Evolutionary conservation across 148 eudicot species (phyloP), one percentile per base, ranked within the genome.

Genomic region (Cornus suecica): DNA sequence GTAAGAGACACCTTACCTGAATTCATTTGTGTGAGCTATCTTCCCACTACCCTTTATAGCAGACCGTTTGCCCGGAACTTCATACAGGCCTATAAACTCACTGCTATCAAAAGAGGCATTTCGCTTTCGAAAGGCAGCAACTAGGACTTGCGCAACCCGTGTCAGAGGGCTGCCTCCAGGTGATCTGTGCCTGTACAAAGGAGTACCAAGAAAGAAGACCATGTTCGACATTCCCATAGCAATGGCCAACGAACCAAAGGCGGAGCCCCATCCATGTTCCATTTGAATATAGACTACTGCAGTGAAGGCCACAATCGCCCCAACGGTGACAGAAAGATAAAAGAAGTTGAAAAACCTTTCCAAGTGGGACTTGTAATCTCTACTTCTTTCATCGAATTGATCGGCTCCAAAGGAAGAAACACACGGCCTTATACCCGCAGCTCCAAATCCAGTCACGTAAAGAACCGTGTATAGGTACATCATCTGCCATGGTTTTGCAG

Each of bases 121-220:
- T 69, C 97, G 84, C 79, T 93, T 93, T 20, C 86, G 84, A 71
- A 87, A 87, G 23, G 98, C 97, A 56, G 97, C 97, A 69, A 87
- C 88, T 13, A 93, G 71, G 78, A 93, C 98, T 79, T 91, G 98
- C 0, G 91, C 94, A 30, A 91, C 86, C 8, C 98, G 92, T 8
- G 98, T 93, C 48, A 93, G 84, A 58, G 98, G 97, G 75, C 97
- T 93, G 56, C 98, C 98, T 9, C 98, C 97, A 15, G 98, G 98
- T 87, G 88, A 70, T 75, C 94, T 88, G 68, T 93, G 97, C 62
- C 97, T 76, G 63, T 93, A 93, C 32, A 84, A 76, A 29, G 98
- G 94, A 78, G 98, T 91, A 25, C 98, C 98, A 6, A 86, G 70
- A 75, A 93, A 91, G 83, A 91, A 93, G n/a, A 91, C 83, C 45